Evolutionary conservation across 2,329 filamentous ascomycete species (phyloP).

Genomic region (Zasmidium angulare): DNA sequence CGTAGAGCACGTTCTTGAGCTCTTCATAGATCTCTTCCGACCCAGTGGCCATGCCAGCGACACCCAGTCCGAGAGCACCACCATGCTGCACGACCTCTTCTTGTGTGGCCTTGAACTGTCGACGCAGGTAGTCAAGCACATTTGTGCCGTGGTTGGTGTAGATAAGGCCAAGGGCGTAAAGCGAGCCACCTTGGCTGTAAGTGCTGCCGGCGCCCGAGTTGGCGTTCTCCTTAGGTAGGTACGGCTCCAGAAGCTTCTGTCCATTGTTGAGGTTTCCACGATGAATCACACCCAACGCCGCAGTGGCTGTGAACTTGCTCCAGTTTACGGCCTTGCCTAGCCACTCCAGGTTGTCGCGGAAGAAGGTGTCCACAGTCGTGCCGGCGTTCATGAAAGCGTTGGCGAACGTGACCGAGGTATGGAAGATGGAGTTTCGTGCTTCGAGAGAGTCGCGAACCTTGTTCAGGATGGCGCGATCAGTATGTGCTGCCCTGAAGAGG

Average conservation of each 20-base stretch:
- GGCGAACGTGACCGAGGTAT: slow-evolving; percentile 93
- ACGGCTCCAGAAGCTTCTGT: slow-evolving; percentile 89
- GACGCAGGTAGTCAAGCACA: slow-evolving; percentile 76
- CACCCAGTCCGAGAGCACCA: slow-evolving; percentile 89
- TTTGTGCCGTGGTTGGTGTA: slow-evolving; percentile 96
- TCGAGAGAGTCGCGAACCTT: slow-evolving; percentile 95
- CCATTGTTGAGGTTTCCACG: slow-evolving; percentile 92
- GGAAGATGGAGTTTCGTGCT: slow-evolving; percentile 96
- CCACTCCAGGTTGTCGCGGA: slow-evolving; percentile 97
- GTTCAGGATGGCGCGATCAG: slow-evolving; percentile 88
- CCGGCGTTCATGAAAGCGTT: slow-evolving; percentile 99
- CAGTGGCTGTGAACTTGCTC: slow-evolving; percentile 98
- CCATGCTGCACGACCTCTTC: slow-evolving; percentile 97
- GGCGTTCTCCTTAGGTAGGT: slow-evolving; percentile 76
- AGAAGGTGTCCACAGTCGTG: slow-evolving; percentile 97
- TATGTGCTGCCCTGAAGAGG: slow-evolving; percentile 86
- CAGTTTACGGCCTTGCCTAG: slow-evolving; percentile 97
- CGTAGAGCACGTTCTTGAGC: slow-evolving; percentile 83
- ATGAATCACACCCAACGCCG: slow-evolving; percentile 93
- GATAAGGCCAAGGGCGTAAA: slow-evolving; percentile 93
- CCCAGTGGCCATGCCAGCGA: slow-evolving; percentile 96
- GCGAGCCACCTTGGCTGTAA: slow-evolving; percentile 92
- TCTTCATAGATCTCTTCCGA: slow-evolving; percentile 88
- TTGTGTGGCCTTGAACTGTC: slow-evolving; percentile 71
- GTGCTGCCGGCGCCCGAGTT: slow-evolving; percentile 74